A percentile compares a stretch with the other conserved stretches of the same genome.
These are phyloP conservation scores for Pyrus hybrid DNA, from an alignment of 331 rosid species.

Conservation along the genomic window DNA sequence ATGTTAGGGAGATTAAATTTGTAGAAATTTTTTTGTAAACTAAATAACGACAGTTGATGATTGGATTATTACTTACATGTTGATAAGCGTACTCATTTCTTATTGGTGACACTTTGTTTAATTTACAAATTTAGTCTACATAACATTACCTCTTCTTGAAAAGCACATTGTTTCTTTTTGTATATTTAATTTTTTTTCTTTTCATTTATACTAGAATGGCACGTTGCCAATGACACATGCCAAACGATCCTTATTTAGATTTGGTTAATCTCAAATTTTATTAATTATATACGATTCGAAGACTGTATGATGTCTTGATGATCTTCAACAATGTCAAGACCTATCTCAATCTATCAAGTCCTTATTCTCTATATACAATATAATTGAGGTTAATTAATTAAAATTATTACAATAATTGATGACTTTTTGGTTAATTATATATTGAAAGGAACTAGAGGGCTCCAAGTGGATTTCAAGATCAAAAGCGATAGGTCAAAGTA, in stretches of 20 bases:
- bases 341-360: neutral
- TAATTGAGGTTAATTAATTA: neutral
- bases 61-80: too few species aligned
- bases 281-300: neutral
- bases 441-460: conserved; percentile 8
- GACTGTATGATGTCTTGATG: neutral
- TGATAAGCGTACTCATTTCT: too few species aligned
- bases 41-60: too few species aligned
- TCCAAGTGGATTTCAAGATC: conserved; percentile 36
- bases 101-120: too few species aligned
- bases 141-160: neutral
- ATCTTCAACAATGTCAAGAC: neutral
- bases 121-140: too few species aligned
- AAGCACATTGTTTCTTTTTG: neutral
- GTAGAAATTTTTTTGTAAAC: too few species aligned
- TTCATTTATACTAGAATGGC: neutral
- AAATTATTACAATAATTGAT: neutral
- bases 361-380: too few species aligned
- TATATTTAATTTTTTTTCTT: neutral
- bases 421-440: neutral
- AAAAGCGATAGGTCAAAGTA: conserved; percentile 23
- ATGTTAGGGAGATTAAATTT: too few species aligned
- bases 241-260: neutral
- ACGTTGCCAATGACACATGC: neutral
- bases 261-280: too few species aligned